These are phyloP conservation scores for Globisporangium nodosum DNA, from an alignment of 352 stramenopile species.

Conservation along the genomic window DNA sequence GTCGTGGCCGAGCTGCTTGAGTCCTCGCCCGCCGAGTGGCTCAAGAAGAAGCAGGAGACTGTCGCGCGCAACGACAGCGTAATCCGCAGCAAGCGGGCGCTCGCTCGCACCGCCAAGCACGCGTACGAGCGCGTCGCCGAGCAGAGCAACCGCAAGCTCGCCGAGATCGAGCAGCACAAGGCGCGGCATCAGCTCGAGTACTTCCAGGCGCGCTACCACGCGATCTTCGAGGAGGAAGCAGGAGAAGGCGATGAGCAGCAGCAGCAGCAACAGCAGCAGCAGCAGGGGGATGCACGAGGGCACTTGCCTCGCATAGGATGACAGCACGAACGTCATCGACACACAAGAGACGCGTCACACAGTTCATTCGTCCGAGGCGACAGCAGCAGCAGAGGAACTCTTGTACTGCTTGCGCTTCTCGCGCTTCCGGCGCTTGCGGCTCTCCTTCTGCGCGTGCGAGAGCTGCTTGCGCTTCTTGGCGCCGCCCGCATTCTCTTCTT, in stretches of 20 bases:
- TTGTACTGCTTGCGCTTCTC: slow-evolving; percentile 45
- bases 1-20: slow-evolving; percentile 16
- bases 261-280: background rate
- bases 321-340: background rate
- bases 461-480: slow-evolving; percentile 60
- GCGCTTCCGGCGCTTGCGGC: slow-evolving; percentile 68
- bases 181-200: slow-evolving; percentile 32
- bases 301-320: background rate
- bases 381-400: background rate
- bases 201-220: slow-evolving; percentile 33
- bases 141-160: slow-evolving; percentile 45
- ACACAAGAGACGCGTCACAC: background rate
- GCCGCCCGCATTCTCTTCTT: background rate
- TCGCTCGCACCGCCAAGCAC: slow-evolving; percentile 29
- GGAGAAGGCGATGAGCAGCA: background rate
- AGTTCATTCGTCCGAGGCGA: background rate
- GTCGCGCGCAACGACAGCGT: slow-evolving; percentile 21
- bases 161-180: slow-evolving; percentile 51
- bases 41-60: slow-evolving; percentile 28
- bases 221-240: slow-evolving; percentile 8
- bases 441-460: slow-evolving; percentile 60
- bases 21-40: slow-evolving; percentile 29
- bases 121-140: slow-evolving; percentile 41
- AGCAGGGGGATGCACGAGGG: background rate
- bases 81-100: slow-evolving; percentile 17